phyloP scores from a whole-genome alignment of 2,329 filamentous ascomycete species.

The Onygenales sp. region DNA sequence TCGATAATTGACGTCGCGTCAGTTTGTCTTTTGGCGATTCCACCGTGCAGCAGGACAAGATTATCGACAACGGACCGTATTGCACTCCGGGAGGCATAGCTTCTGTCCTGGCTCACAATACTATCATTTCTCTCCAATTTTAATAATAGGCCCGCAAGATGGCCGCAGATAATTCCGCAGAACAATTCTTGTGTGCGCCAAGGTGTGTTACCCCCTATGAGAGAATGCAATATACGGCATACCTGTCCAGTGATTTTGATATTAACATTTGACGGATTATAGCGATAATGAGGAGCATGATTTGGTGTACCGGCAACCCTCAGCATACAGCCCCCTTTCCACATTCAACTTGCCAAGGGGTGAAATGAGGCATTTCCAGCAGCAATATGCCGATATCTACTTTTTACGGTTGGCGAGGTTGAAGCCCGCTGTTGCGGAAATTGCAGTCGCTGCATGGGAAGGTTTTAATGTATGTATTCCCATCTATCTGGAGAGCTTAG shows the following conservation, averaged over 20 bases:
- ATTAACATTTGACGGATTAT: constrained; percentile 9
- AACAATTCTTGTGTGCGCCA: constrained; percentile 21
- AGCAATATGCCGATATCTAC: constrained; percentile 98
- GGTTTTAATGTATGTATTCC: constrained; percentile 48
- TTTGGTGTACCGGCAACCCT: constrained; percentile 45
- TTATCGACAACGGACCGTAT: not conserved
- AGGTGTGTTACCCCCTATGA: constrained; percentile 14
- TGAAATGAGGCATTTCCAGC: constrained; percentile 63
- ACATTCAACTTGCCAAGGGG: constrained; percentile 64
- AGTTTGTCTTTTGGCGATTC: not conserved
- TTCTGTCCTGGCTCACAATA: not conserved
- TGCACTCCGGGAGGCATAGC: not conserved
- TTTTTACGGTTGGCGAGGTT: constrained; percentile 82
- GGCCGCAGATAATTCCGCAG: constrained; percentile 6
- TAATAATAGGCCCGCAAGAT: not conserved
- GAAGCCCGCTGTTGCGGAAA: constrained; percentile 69
- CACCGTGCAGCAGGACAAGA: not conserved
- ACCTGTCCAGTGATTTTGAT: constrained; percentile 4
- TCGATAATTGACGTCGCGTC: constrained; percentile 1
- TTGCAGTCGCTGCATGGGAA: constrained; percentile 67
- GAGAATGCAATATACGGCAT: not conserved
- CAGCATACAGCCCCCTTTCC: constrained; percentile 62
- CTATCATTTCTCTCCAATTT: not conserved
- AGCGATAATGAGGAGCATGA: constrained; percentile 26
- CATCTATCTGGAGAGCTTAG: not conserved